Evolutionary conservation across 2,329 filamentous ascomycete genomes (phyloP), one percentile per base, ranked within the genome.

Genomic region (Sporothrix pallida): DNA sequence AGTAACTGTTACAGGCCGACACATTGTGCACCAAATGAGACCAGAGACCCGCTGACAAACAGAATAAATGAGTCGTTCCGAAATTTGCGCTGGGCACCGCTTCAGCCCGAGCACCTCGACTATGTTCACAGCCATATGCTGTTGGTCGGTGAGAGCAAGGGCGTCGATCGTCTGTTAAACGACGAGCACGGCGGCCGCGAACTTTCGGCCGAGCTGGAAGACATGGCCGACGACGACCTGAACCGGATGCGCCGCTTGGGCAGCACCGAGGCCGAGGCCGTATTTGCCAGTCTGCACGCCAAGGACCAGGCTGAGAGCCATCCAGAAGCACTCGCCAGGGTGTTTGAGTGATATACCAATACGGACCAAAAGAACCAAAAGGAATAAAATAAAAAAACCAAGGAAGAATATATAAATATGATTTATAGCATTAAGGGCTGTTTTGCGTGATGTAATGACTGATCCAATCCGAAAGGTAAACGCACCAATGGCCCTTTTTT

Each of bases 51-150:
- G 3, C 37, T 13, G 56, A 17, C 31, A 31, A 68, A 15, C 37
- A 78, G 76, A 52, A 26, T 78, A 26, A 70, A 73, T 7, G 72
- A 78, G 44, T 77, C 77, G 75, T 97, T 97, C 78, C 84, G 87
- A 17, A 86, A 88, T 7, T 85, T 92, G 1, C 89, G 92, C 62
- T 97, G 94, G 94, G 86, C 90, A 73, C 89, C 93, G 0, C 86
- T 93, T 0, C 85, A 91, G 76, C 92, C 94, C 0, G 88, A 92
- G 74, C 90, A 94, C 77, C 84, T 97, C 2, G 87, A 95, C 77
- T 93, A 93, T 79, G 86, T 86, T 48, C 92, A 93, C 76, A 88
- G 92, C 0, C 93, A 97, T 79, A 87, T 97, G 72, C 83, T 97
- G 10, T 86, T 97, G 73, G 91, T 97, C 62, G 94, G 94, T 7